Conservation (phyloP, 2,329 filamentous ascomycete species). For the Colletotrichum sojae region DNA sequence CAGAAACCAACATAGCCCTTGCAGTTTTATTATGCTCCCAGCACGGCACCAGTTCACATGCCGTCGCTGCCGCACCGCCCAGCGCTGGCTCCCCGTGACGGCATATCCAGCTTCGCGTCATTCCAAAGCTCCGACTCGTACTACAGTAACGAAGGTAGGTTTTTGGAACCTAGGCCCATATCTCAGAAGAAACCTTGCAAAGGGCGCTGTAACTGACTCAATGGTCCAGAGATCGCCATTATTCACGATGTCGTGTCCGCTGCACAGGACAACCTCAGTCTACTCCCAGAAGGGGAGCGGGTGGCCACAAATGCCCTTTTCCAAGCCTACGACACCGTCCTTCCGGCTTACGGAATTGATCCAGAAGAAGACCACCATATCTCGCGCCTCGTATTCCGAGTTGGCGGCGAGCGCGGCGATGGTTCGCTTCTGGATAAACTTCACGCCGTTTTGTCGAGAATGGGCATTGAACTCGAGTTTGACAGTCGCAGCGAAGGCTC, state of each 20-base stretch:
- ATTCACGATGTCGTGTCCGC: slow-evolving; percentile 82
- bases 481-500: slow-evolving; percentile 48
- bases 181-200: background rate
- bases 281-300: slow-evolving; percentile 71
- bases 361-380: slow-evolving; percentile 82
- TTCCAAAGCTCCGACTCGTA: slow-evolving; percentile 55
- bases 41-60: slow-evolving; percentile 50
- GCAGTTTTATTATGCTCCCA: slow-evolving; percentile 52
- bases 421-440: slow-evolving; percentile 78
- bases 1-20: background rate
- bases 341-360: slow-evolving; percentile 79
- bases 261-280: slow-evolving; percentile 75
- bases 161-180: background rate
- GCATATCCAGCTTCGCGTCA: slow-evolving; percentile 48
- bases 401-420: slow-evolving; percentile 75
- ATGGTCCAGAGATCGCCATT: slow-evolving; percentile 77
- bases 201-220: slow-evolving; percentile 7
- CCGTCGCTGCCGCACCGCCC: slow-evolving; percentile 50
- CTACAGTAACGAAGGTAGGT: slow-evolving; percentile 73
- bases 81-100: slow-evolving; percentile 53
- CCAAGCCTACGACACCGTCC: slow-evolving; percentile 81
- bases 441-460: slow-evolving; percentile 74
- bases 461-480: slow-evolving; percentile 81
- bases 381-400: slow-evolving; percentile 83
- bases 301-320: slow-evolving; percentile 85